Evolutionary conservation across 805 yeast species (phyloP).

Genomic region (Hanseniaspora clermontiae): DNA sequence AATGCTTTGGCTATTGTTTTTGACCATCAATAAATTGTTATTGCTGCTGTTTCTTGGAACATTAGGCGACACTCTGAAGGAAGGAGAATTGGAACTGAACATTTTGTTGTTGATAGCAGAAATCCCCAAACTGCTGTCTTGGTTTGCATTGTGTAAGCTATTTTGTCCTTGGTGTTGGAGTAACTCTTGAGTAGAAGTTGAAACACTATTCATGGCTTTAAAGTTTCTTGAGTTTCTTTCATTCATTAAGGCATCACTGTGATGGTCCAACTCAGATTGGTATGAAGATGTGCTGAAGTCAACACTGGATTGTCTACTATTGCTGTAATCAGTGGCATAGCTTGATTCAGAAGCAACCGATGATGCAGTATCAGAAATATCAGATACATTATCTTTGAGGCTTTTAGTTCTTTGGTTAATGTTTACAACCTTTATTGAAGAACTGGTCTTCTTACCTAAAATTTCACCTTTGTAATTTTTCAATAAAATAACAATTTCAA

Average conservation of each 20-base stretch:
- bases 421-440: slow-evolving; percentile 84
- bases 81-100: slow-evolving; percentile 10
- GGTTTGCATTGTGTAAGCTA: neutral
- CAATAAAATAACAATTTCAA: slow-evolving; percentile 55
- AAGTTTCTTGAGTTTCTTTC: neutral
- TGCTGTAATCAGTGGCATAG: slow-evolving; percentile 10
- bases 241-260: neutral
- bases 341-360: slow-evolving; percentile 12
- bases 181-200: slow-evolving; percentile 11
- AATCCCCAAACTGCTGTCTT: neutral
- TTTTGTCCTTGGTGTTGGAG: slow-evolving; percentile 10
- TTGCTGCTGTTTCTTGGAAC: slow-evolving; percentile 1
- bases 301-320: slow-evolving; percentile 11
- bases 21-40: neutral
- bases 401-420: slow-evolving; percentile 38
- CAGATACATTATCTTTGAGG: slow-evolving; percentile 5
- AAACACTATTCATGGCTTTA: neutral
- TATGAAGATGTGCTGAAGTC: slow-evolving; percentile 6
- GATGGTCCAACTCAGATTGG: slow-evolving; percentile 3
- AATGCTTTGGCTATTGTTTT: neutral
- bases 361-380: slow-evolving; percentile 9
- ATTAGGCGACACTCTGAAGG: neutral
- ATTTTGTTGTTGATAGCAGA: neutral
- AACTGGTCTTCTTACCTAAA: slow-evolving; percentile 58
- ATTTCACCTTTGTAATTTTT: slow-evolving; percentile 48